Evolutionary conservation across 305 asterid species (phyloP), one percentile per base, ranked within the genome.

Genomic region (Euphrasia arctica): DNA sequence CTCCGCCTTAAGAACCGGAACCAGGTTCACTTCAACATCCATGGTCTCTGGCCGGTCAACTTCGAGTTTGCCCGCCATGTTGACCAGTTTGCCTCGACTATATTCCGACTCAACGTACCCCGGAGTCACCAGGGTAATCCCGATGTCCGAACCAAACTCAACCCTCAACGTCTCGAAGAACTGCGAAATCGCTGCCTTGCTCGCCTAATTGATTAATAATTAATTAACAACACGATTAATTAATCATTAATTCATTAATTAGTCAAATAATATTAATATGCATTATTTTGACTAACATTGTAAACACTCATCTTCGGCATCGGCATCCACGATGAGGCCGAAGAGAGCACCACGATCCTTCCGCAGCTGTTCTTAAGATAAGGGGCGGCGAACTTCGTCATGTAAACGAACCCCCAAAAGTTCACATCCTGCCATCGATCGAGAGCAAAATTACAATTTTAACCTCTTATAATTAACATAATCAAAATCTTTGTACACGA

Each of bases 141-240:
- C 87, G 0, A 87, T 72, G 56, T 87, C 89, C 0, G 81, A 77
- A 4, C 90, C 87, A 36, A 91, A 79, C 59, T 86, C 96, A 10
- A 91, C 77, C 64, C 98, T 79, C 51, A 87, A 47, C 0, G 96
- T 89, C 81, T 91, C 98, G n/a, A 80, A 91, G 58, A 87, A 91
- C 32, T 89, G 95, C 0, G 77, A 49, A 4, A 87, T 58, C 25
- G 98, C 97, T 43, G 98, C 95, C 77, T 91, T 91, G 77, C 89
- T 86, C 8, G 97, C 98, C 98, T 87, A 73, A 57, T 55, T n/a
- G 22, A 18, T 18, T 18, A 18, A 18, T 18, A 18, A 18, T 18
- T 18, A 18, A 0, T 45, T 5, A 4, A 18, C 22, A 18, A 18
- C 22, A 18, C 22, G 22, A 18, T 18, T 18, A 18, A 18, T 18